Base-by-base conservation (phyloP, 805 yeast genomes). In the Barnettozyma siamensis region DNA sequence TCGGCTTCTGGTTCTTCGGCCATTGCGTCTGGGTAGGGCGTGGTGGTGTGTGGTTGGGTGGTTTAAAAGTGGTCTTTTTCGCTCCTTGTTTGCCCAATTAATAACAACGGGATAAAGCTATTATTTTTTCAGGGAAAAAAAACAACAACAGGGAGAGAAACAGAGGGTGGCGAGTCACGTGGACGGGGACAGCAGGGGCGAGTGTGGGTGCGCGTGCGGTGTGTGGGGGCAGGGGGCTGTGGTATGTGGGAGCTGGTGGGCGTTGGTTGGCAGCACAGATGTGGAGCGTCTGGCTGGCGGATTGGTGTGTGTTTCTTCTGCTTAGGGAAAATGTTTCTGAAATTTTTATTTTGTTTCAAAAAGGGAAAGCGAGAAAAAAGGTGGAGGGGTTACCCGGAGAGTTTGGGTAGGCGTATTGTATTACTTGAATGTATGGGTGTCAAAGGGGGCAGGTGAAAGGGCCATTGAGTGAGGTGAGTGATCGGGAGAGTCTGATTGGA, bases 1-100 rank as follows among this genome's bases (percentile, higher is more conserved):
- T 93, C 98, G 40, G 94, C 95, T 66, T 91, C 95, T 63, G 69
- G 76, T 51, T 67, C 66, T 44, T 69, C 73, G 34, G 64, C 58
- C 73, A 67, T 55, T 36, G 34, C 45, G 33, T 9, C 6, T 21
- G 24, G 24, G 24, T 21, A 21, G 24, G 9, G 24, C 9, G 24
- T 21, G n/a, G 24, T 21, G 24, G 24, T 34, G 33, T 12, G 35
- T 26, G 15, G 37, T 13, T 26, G 7, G 5, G 6, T 28, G 33
- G 18, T 7, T n/a, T n/a, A n/a, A n/a, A n/a, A n/a, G n/a, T n/a
- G n/a, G n/a, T n/a, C n/a, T n/a, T n/a, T n/a, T n/a, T n/a, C n/a
- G n/a, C n/a, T n/a, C 8, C 29, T 26, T 26, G 29, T 26, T 26
- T 26, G 29, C 29, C 29, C 13, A 23, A 23, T 7, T 23, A 15